Evolutionary conservation across 495 filamentous ascomycete genomes (phyloP), one percentile per base, ranked within the genome.

Genomic region (Aspergillus sparsus): DNA sequence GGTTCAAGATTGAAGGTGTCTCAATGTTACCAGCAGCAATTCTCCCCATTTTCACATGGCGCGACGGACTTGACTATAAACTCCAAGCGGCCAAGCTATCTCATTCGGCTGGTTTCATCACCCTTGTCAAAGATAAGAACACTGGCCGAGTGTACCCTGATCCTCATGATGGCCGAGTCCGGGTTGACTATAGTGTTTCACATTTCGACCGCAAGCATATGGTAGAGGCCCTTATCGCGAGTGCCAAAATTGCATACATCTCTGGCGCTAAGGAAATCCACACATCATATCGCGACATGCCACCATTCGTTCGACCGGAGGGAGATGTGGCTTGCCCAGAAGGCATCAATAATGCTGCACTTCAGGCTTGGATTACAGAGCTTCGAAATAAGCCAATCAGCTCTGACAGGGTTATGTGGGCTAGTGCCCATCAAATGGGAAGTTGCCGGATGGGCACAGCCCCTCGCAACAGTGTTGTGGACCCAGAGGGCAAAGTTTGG

Each of bases 351-450:
- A 83, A 92, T 58, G 77, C 80, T 9, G 78, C 75, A 0, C 87
- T 95, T 68, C 77, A 81, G 55, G 78, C 75, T 11, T 96, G 90
- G 90, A 77, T 95, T 6, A 70, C 73, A 0, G 75, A 82, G 44
- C 57, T 94, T 4, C 75, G 87, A 76, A 57, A 81, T 79, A 73
- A 80, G 74, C 58, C 84, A 73, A 15, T 80, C 67, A 51, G 74
- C 64, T 39, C 74, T 57, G 64, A 87, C 69, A 67, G 69, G 39
- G 62, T 69, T 13, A 44, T 82, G 68, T 85, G 83, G 60, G 84
- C 78, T 33, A 82, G 79, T 46, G 93, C 92, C 2, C 93, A 98
- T 69, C 93, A 96, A 77, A 96, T 97, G 92, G 93, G 93, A 2
- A 89, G 85, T 1, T 93, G 90, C 65, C 81, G 90, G 0, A 97